Base-by-base conservation (phyloP, 352 stramenopile genomes). In the Globisporangium alternatum region DNA sequence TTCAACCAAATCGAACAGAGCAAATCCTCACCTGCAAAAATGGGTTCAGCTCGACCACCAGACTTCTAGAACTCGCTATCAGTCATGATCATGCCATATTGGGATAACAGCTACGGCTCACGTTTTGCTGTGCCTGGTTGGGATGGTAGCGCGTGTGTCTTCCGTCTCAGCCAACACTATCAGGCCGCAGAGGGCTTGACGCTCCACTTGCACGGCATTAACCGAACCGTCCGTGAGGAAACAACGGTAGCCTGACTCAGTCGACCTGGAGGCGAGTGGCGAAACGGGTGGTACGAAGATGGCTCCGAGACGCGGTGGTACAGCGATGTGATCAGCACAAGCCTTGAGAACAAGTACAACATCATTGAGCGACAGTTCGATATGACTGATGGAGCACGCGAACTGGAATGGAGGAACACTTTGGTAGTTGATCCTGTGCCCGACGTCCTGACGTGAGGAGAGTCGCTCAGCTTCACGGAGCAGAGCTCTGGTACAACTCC, bases 241-340 rank as follows among this genome's bases (percentile, higher is more conserved):
- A 71, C 69, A 44, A 77, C 70, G 12, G 53, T 13, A 0, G 51
- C 74, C 28, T 75, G 56, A 62, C 66, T 81, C 0, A 13, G 19
- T 1, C 52, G 48, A 22, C 60, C 67, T 5, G 62, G 56, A 28
- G 74, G 74, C 8, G 48, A 58, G 37, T 78, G 71, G 74, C 47
- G 66, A 1, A 78, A 78, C 47, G 74, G 71, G 0, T 81, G 74
- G 68, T 77, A 77, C 45, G 69, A 69, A 66, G 66, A 73, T 48
- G 43, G 17, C 6, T 48, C 43, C 43, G 43, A 17, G 43, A 48
- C 22, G 43, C 43, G 43, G 17, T 48, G 43, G 43, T 48, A 48
- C 43, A 48, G 43, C 43, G 43, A 48, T 47, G 4, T n/a, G 3
- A 21, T 13, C 2, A 65, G 62, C 3, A 45, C 59, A 31, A 44